Base-by-base conservation (phyloP, 495 filamentous ascomycete species). In the Pyrenopolyporus hunteri region DNA sequence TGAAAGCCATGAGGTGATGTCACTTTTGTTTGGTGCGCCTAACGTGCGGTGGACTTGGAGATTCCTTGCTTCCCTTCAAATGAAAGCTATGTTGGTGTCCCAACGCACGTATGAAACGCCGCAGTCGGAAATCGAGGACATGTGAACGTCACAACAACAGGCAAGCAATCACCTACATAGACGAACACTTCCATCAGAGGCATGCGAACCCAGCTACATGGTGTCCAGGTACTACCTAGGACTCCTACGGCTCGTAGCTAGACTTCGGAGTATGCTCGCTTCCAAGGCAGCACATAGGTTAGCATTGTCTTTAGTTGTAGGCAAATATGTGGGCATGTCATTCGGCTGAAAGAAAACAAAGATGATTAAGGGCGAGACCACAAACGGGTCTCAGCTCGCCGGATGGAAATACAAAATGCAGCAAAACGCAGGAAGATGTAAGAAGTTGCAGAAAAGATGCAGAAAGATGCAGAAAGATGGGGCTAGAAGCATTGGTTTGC, bases 241-340 rank as follows among this genome's bases (percentile, higher is more conserved):
- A 46, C 39, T 44, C 19, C 14, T 36, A 53, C 53, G 60, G 48
- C 60, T 64, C 60, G 60, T 58, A 58, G 60, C 48, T 57, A 57
- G 53, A 42, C n/a, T 13, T 57, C 59, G 59, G 59, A 46, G 53
- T 46, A 57, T 35, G 20, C 16, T 42, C 43, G 29, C 48, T 49
- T 49, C 54, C 36, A 58, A 42, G 54, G 49, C 49, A 29, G n/a
- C 20, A 17, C n/a, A n/a, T n/a, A n/a, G n/a, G n/a, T n/a, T n/a
- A n/a, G n/a, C n/a, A n/a, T n/a, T n/a, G n/a, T n/a, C n/a, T n/a
- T n/a, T n/a, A n/a, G n/a, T n/a, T n/a, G n/a, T n/a, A n/a, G n/a
- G n/a, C n/a, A n/a, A n/a, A n/a, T n/a, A n/a, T n/a, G n/a, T n/a
- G n/a, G n/a, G n/a, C n/a, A n/a, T n/a, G n/a, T n/a, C n/a, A n/a